Percentiles rank a stretch among this genome's conserved stretches.
These are phyloP conservation scores for Talaromyces nanjingensis DNA, from an alignment of 495 filamentous ascomycete species.

Conservation along the genomic window DNA sequence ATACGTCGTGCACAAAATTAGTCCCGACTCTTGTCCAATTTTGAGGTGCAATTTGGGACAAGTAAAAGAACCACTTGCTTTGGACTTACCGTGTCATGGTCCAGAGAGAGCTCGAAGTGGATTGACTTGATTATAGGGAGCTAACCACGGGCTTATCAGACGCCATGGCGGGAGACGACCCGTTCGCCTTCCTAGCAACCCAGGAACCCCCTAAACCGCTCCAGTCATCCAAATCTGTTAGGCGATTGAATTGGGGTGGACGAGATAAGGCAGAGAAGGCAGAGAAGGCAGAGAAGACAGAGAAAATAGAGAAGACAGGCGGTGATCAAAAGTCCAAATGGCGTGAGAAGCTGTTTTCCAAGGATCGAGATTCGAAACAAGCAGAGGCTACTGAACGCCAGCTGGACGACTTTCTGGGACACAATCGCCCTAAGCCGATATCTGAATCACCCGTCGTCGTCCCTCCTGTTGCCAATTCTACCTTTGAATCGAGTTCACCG, in stretches of 20 bases:
- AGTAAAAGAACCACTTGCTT: background rate
- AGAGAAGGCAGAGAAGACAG: background rate
- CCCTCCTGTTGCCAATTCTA: background rate
- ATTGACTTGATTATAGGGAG: slow-evolving; percentile 6
- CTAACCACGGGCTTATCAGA: background rate
- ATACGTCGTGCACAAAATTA: background rate
- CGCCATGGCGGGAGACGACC: slow-evolving; percentile 36
- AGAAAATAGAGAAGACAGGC: background rate
- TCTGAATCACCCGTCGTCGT: slow-evolving; percentile 3
- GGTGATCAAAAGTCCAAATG: slow-evolving; percentile 31
- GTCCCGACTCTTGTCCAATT: background rate
- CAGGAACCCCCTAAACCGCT: slow-evolving; percentile 8
- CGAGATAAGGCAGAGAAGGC: background rate
- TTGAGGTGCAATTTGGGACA: background rate
- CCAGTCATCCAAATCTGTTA: slow-evolving; percentile 6
- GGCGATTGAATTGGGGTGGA: slow-evolving; percentile 7
- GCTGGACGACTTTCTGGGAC: slow-evolving; percentile 40
- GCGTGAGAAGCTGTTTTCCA: slow-evolving; percentile 43
- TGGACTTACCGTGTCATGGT: background rate
- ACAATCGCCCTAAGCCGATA: slow-evolving; percentile 20
- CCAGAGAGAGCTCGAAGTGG: background rate
- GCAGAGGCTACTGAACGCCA: slow-evolving; percentile 29
- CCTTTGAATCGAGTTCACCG: slow-evolving; percentile 6
- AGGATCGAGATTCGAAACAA: slow-evolving; percentile 28
- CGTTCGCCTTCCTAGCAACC: slow-evolving; percentile 29